phyloP scores from a whole-genome alignment of 805 yeast species.

The Pichia paraexigua region DNA sequence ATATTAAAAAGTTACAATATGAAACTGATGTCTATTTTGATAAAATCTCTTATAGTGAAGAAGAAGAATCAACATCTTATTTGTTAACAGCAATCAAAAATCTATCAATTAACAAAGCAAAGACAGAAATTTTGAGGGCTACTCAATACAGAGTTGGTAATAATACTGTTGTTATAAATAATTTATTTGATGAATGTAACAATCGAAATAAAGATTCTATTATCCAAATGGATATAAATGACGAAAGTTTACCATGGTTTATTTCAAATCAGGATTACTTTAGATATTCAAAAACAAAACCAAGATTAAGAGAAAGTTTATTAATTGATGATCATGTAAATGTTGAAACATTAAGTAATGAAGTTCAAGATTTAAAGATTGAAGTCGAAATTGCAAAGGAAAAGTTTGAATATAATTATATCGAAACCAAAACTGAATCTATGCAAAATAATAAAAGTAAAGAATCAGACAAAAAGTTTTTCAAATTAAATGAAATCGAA shows the following conservation, averaged over 20 bases:
- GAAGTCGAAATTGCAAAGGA: conserved; percentile 20
- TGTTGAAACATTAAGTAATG: conserved; percentile 14
- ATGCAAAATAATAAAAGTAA: neutral
- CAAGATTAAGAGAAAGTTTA: conserved; percentile 10
- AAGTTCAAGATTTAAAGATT: conserved; percentile 14
- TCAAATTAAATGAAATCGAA: neutral
- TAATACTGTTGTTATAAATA: conserved; percentile 9
- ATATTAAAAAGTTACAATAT: conserved; percentile 18
- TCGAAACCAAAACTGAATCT: conserved; percentile 10
- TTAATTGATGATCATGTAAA: conserved; percentile 5
- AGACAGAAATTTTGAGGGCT: conserved; percentile 22
- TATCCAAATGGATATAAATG: conserved; percentile 12
- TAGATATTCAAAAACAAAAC: conserved; percentile 14
- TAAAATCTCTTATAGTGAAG: conserved; percentile 15
- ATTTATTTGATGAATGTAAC: conserved; percentile 2
- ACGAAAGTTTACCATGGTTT: conserved; percentile 27
- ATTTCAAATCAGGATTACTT: conserved; percentile 15
- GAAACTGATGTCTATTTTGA: conserved; percentile 28
- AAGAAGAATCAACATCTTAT: conserved; percentile 13
- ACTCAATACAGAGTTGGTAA: conserved; percentile 20
- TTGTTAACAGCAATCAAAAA: conserved; percentile 23
- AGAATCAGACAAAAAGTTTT: conserved; percentile 1
- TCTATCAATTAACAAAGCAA: conserved; percentile 19
- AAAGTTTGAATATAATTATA: conserved; percentile 23
- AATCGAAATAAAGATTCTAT: neutral